Base-by-base conservation (phyloP, 805 yeast species). In the Clavispora vitiphila region DNA sequence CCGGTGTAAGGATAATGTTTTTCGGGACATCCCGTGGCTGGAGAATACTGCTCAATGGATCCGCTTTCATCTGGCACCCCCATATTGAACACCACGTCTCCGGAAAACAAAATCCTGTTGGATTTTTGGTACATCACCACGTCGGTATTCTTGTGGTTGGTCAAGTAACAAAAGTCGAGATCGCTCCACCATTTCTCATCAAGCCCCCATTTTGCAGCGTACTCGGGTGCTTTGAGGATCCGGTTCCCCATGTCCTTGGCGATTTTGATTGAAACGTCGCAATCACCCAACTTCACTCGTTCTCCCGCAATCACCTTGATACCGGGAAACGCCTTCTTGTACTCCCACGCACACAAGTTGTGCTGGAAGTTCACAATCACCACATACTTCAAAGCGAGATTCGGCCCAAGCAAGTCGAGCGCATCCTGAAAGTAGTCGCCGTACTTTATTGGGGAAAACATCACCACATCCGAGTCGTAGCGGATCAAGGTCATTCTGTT, bases 371-470 rank as follows among this genome's bases (percentile, higher is more conserved):
- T 49, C 9, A 44, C 51, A 12, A 50, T 42, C 10, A 53, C 34
- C 30, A 53, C 20, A 24, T 51, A 37, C 10, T 47, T 32, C 6
- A 53, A 43, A 11, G 43, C 39, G 35, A 37, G 34, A 16, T 39
- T 21, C 12, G 31, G 38, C 2, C 47, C 39, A 15, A 51, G 39
- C n/a, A 44, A 18, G 12, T 39, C 34, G n/a, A 53, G 44, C 8
- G 47, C 47, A 23, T 43, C 40, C 15, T 39, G 21, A 25, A 47
- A 42, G 34, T 44, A 48, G 11, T 40, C 42, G 3, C 51, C 49
- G 29, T 38, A 51, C 4, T 47, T 49, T 25, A 53, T 38, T 2
- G 53, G 43, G 2, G 51, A 44, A 47, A 46, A 51, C 19, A 51
- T 47, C 16, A 41, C 32, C 32, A 34, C 39, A 15, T 37, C 22